Evolutionary conservation across 176 grass and related monocot species (phyloP).

Genomic region (Tillandsia leiboldiana): DNA sequence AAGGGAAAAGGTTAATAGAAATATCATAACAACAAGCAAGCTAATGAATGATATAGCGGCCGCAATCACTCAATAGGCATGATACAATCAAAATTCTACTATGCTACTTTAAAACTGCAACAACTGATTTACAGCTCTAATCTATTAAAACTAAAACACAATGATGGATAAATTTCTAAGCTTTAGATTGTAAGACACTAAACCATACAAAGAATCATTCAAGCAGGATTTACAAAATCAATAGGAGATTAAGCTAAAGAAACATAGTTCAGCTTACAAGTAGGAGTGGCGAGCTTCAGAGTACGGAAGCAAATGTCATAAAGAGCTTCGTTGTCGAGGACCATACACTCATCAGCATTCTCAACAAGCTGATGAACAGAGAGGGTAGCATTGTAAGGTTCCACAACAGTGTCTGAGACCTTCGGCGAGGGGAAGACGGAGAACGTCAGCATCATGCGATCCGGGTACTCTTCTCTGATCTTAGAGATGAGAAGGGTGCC

Average conservation of each 20-base stretch:
- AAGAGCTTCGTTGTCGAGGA: conserved; percentile 72
- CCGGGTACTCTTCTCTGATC: conserved; percentile 81
- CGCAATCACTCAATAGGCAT: too few relatives aligned
- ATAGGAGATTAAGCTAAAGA: background rate
- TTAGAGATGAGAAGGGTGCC: conserved; percentile 79
- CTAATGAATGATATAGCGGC: background rate
- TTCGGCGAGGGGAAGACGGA: conserved; percentile 83
- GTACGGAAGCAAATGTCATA: conserved; percentile 92
- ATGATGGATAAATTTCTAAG: too few relatives aligned
- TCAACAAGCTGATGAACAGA: conserved; percentile 84
- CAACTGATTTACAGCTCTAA: too few relatives aligned
- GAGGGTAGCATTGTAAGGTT: conserved; percentile 79
- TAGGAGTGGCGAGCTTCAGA: conserved; percentile 58
- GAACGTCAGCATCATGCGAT: conserved; percentile 92
- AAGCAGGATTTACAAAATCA: background rate
- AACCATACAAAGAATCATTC: too few relatives aligned
- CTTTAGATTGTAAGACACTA: background rate
- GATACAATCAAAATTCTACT: too few relatives aligned
- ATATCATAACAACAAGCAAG: background rate
- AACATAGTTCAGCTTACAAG: conserved; percentile 33
- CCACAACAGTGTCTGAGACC: conserved; percentile 75
- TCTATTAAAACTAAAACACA: too few relatives aligned
- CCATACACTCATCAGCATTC: conserved; percentile 87
- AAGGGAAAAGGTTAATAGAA: background rate
- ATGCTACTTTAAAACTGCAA: too few relatives aligned